A percentile compares a stretch with the other conserved stretches of the same genome.
These are phyloP conservation scores for Trametes coccinea DNA, from an alignment of 768 basidiomycete genomes.

Conservation along the genomic window DNA sequence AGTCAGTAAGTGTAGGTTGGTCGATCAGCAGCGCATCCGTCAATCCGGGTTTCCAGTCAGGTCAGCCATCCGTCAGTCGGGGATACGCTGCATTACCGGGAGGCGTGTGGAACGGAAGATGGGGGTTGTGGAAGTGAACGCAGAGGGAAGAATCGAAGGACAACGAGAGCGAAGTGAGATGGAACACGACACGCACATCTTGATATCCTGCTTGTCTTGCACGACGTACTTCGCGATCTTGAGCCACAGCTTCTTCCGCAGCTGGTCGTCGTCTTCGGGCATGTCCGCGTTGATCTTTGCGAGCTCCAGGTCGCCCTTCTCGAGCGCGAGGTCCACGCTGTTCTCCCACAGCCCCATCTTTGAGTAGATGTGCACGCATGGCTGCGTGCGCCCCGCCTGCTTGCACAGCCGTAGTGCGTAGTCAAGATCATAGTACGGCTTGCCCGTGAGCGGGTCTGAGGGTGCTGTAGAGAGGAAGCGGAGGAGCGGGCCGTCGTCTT, in stretches of 20 bases:
- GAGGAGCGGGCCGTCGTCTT: conserved; percentile 77
- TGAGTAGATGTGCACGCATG: conserved; percentile 95
- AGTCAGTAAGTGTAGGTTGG: neutral
- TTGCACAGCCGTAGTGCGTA: conserved; percentile 95
- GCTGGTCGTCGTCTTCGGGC: conserved; percentile 80
- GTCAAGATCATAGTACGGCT: conserved; percentile 95
- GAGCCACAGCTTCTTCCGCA: conserved; percentile 94
- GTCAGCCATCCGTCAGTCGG: neutral
- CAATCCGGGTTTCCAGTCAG: neutral
- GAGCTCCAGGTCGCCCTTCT: conserved; percentile 92
- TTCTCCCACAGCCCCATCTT: conserved; percentile 98
- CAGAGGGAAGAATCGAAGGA: neutral
- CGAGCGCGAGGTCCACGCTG: conserved; percentile 90
- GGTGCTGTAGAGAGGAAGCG: conserved; percentile 85
- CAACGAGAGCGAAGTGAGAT: neutral
- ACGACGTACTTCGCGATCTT: conserved; percentile 99
- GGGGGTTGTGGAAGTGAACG: neutral
- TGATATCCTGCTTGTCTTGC: conserved; percentile 97
- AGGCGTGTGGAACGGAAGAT: too few species aligned
- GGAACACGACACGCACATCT: conserved; percentile 66
- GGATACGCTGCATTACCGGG: neutral
- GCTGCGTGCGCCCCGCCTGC: conserved; percentile 72
- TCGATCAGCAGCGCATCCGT: neutral
- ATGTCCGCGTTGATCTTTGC: conserved; percentile 95
- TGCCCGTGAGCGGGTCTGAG: conserved; percentile 75